Base-by-base conservation (phyloP, 2,329 filamentous ascomycete species). In the Aschersonia sp. region DNA sequence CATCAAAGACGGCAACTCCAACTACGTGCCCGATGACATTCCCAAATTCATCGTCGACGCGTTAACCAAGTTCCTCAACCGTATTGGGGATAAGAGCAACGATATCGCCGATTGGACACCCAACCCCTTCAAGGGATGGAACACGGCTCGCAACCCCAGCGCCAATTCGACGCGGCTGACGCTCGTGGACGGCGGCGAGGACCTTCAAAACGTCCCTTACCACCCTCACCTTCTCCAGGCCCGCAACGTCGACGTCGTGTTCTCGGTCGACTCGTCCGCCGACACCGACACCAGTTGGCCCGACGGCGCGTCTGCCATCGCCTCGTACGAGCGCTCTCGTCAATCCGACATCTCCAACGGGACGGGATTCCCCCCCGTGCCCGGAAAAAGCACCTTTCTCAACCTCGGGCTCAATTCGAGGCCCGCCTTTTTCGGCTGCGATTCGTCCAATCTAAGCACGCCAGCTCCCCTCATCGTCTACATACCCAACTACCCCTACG, bases 181-280 rank as follows among this genome's bases (percentile, higher is more conserved):
- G 4, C 72, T 94, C 4, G 85, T 90, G 10, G 87, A 94, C 54
- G 87, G 87, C 39, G 86, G 87, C 30, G 78, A 86, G 59, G 86
- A 92, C 62, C 62, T 76, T 1, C 83, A 94, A 57, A 92, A 92
- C 61, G 75, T 94, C 44, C 87, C 87, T 5, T 71, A 90, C 6
- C 77, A 87, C 59, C 86, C 67, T 2, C 84, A 70, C 32, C 62
- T 70, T 47, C 61, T 72, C 6, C 67, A 66, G 30, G 54, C 66
- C 6, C 72, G 77, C 48, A 59, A 65, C 49, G 68, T 83, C 51
- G 77, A 81, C 58, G 73, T 83, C 46, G 70, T 84, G 57, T 72
- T 83, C 59, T 78, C 79, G 45, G 70, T 78, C 57, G 81, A 84
- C 64, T 79, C 77, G 46, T 74, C 72, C 5, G 78, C 76, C 54